Evolutionary conservation across 768 basidiomycete genomes (phyloP).

Genomic region (Podaxis sp.): DNA sequence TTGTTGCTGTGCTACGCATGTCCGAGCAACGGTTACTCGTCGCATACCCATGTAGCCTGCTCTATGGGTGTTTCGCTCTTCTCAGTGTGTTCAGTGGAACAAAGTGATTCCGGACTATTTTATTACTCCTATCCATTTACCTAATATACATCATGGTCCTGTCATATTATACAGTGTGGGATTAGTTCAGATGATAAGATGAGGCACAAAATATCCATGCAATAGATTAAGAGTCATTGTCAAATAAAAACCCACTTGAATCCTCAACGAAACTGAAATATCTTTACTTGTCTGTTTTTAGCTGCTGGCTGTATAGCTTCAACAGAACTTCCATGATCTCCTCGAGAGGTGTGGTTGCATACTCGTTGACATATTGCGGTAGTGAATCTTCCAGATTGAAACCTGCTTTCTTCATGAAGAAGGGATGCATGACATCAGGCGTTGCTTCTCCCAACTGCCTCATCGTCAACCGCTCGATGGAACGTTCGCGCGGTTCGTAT

Average conservation of each 20-base stretch:
- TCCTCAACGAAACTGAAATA: background rate
- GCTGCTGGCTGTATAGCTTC: conserved; percentile 74
- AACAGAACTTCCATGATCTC: conserved; percentile 81
- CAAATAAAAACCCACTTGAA: background rate
- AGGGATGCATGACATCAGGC: conserved; percentile 84
- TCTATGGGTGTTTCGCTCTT: conserved; percentile 93
- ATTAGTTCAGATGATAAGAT: conserved; percentile 6
- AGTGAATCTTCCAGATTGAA: conserved; percentile 82
- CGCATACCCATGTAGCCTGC: conserved; percentile 91
- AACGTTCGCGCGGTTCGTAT: conserved; percentile 58
- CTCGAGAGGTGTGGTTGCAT: conserved; percentile 79
- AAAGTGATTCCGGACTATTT: background rate
- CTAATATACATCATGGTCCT: conserved; percentile 4
- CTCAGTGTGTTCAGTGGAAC: conserved; percentile 82
- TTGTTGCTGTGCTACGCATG: conserved; percentile 94
- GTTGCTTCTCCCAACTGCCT: conserved; percentile 88
- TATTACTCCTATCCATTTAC: background rate
- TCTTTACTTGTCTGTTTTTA: conserved; percentile 32
- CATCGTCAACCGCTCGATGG: conserved; percentile 80
- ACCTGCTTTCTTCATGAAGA: conserved; percentile 83
- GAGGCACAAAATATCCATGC: conserved; percentile 10
- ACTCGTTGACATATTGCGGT: conserved; percentile 88
- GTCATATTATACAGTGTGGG: background rate
- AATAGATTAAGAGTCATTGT: conserved; percentile 6
- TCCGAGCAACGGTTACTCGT: conserved; percentile 93